These are phyloP conservation scores for Rhododendron henanense DNA, from an alignment of 148 eudicot species.

Conservation along the genomic window DNA sequence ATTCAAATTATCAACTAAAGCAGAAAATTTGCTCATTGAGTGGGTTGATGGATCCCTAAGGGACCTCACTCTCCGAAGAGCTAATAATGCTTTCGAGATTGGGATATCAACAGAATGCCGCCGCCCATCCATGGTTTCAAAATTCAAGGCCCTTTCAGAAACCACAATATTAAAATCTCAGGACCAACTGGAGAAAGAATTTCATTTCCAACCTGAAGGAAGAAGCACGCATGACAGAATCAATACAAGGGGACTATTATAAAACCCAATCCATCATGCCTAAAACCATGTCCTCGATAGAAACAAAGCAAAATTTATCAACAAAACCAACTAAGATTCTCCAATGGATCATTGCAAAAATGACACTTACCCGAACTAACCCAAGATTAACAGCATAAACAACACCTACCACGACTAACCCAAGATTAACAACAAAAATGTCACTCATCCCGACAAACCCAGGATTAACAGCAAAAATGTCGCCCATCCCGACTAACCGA, in stretches of 20 bases:
- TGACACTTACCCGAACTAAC: background rate
- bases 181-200: constrained; percentile 6
- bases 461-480: too few relatives aligned
- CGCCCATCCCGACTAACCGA: too few relatives aligned
- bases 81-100: constrained; percentile 70
- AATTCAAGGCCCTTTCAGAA: background rate
- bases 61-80: constrained; percentile 91
- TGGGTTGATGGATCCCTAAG: constrained; percentile 91
- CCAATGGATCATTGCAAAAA: background rate
- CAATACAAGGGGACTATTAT: background rate
- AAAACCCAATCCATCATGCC: background rate
- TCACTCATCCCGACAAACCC: background rate
- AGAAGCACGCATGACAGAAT: background rate
- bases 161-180: background rate
- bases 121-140: constrained; percentile 70
- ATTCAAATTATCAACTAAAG: constrained; percentile 55
- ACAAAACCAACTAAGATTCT: background rate
- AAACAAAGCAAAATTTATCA: background rate
- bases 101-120: constrained; percentile 93
- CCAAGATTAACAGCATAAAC: too few relatives aligned
- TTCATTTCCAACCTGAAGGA: constrained; percentile 24
- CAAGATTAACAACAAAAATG: background rate
- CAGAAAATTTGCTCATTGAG: constrained; percentile 67
- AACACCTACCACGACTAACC: background rate
- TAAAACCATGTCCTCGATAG: background rate